Percentiles rank a stretch among this genome's conserved stretches.
These are phyloP conservation scores for Uronychia binucleata DNA, from an alignment of 73 alveolate genomes.

Conservation along the genomic window DNA sequence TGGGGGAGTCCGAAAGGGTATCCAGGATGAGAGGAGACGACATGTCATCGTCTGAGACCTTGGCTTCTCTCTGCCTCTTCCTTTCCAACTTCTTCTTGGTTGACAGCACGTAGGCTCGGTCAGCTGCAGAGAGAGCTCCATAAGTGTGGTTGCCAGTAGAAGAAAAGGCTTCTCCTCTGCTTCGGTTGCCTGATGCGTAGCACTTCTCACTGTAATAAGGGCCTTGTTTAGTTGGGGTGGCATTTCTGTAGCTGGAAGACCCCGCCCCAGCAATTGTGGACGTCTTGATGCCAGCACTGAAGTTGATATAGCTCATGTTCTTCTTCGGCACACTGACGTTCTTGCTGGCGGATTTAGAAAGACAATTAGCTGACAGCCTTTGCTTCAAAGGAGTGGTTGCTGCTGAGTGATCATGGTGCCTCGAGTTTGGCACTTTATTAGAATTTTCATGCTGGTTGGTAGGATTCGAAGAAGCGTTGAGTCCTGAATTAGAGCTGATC, in stretches of 20 bases:
- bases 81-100: too few species aligned
- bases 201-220: too few species aligned
- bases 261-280: too few species aligned
- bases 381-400: background rate
- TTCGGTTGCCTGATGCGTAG: too few species aligned
- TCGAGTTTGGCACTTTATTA: background rate
- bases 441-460: background rate
- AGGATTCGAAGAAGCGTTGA: background rate
- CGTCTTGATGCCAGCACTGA: background rate
- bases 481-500: background rate
- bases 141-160: too few species aligned
- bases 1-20: background rate
- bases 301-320: background rate
- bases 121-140: too few species aligned
- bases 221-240: too few species aligned
- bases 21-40: background rate
- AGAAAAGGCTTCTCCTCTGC: too few species aligned
- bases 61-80: too few species aligned
- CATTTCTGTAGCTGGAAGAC: too few species aligned
- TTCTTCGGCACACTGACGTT: background rate
- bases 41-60: background rate
- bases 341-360: background rate
- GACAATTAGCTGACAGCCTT: background rate
- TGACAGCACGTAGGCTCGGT: too few species aligned
- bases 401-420: background rate